Conservation (phyloP, 805 yeast genomes). For the Clavispora carvajalis region DNA sequence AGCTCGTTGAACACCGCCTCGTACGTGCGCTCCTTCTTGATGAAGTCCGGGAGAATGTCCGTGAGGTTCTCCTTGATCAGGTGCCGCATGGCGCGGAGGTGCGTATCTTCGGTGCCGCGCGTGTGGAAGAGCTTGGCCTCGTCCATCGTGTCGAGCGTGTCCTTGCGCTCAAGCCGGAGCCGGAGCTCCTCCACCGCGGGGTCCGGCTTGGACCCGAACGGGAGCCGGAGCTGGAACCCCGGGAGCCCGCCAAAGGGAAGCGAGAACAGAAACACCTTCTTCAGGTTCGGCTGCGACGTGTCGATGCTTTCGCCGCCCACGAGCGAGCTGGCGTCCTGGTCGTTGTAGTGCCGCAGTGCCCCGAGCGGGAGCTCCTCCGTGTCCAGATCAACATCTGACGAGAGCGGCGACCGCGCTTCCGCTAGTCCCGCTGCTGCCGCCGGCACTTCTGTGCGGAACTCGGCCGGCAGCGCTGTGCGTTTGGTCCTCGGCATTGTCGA, state of each 20-base stretch:
- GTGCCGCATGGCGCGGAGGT: conserved; percentile 64
- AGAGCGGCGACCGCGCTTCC: neutral
- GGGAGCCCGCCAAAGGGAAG: conserved; percentile 51
- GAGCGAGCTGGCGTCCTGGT: conserved; percentile 39
- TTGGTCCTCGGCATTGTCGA: too few species aligned
- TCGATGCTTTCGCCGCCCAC: conserved; percentile 43
- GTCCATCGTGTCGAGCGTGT: conserved; percentile 54
- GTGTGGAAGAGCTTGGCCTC: conserved; percentile 56
- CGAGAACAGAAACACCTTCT: conserved; percentile 50
- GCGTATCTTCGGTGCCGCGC: conserved; percentile 58
- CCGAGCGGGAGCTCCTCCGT: neutral
- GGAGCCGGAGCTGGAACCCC: conserved; percentile 19
- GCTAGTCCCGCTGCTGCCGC: too few species aligned
- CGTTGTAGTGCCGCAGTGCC: conserved; percentile 11
- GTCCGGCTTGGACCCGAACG: conserved; percentile 13
- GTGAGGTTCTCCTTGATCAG: conserved; percentile 50
- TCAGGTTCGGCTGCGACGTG: conserved; percentile 21
- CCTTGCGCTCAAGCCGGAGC: conserved; percentile 45
- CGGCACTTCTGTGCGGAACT: too few species aligned
- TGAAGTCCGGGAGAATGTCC: conserved; percentile 33
- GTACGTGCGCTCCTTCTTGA: conserved; percentile 22
- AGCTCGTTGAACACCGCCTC: conserved; percentile 52
- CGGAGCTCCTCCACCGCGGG: conserved; percentile 26
- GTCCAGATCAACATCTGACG: conserved; percentile 1
- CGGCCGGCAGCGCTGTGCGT: too few species aligned